Evolutionary conservation across 441 rosid species (phyloP).

Genomic region (Adansonia rubrostipa): DNA sequence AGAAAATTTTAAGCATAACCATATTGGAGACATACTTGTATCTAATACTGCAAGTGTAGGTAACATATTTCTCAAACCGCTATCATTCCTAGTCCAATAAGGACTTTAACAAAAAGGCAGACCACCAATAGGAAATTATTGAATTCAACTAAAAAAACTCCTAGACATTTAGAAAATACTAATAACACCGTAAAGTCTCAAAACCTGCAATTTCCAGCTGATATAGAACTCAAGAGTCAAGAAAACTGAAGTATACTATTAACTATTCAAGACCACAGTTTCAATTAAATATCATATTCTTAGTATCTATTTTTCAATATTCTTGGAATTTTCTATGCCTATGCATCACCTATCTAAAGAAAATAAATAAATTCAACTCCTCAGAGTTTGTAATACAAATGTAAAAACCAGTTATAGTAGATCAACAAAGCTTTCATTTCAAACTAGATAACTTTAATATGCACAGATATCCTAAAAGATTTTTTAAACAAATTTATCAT

Average conservation of each 20-base stretch:
- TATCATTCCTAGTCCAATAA: background rate
- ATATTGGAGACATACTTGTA: background rate
- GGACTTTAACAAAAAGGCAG: background rate
- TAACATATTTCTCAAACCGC: background rate
- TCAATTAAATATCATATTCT: background rate
- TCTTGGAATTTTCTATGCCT: background rate
- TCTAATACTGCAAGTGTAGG: too few species aligned
- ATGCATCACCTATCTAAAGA: background rate
- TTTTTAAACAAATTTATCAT: background rate
- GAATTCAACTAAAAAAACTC: background rate
- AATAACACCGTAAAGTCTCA: background rate
- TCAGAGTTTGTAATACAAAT: background rate
- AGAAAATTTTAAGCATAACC: background rate
- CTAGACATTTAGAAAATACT: background rate
- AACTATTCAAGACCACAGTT: background rate
- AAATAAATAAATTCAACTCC: background rate
- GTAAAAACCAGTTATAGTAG: background rate
- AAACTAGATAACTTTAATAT: background rate
- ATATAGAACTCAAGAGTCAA: background rate
- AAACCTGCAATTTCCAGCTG: too few species aligned
- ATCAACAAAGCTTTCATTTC: background rate
- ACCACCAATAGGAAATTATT: background rate
- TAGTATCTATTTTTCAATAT: background rate
- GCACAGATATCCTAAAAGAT: background rate
- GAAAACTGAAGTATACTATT: background rate